Percentiles rank a stretch among this genome's conserved stretches.
Conservation (phyloP, 176 grass and related monocot genomes). For the Oryza rufipogon region DNA sequence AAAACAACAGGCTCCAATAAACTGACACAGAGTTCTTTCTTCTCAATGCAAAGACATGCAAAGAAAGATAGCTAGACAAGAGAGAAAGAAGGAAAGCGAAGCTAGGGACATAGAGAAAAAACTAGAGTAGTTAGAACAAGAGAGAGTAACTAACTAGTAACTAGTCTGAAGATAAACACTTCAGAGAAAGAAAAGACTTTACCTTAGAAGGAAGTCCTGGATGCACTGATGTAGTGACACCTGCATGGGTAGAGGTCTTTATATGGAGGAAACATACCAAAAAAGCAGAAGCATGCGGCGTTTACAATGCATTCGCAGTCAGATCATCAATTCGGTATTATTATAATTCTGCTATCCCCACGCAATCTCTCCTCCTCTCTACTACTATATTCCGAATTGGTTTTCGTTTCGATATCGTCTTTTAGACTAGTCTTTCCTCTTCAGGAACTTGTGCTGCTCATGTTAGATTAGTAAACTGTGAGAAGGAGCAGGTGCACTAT, state of each 20-base stretch:
- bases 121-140: neutral
- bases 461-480: conserved; percentile 1
- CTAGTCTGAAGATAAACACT: conserved; percentile 21
- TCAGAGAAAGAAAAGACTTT: conserved; percentile 41
- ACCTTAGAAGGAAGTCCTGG: conserved; percentile 58
- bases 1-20: conserved; percentile 13
- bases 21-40: neutral
- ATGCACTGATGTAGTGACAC: conserved; percentile 49
- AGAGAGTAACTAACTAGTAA: neutral
- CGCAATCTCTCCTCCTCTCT: conserved; percentile 27
- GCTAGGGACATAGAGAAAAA: neutral
- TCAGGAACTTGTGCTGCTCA: conserved; percentile 17
- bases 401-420: neutral
- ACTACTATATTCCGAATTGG: conserved; percentile 13
- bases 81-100: neutral
- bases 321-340: conserved; percentile 24
- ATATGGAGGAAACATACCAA: conserved; percentile 34
- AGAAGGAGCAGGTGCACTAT: conserved; percentile 16
- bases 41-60: no score
- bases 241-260: conserved; percentile 49
- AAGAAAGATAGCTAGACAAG: neutral
- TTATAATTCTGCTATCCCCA: conserved; percentile 33
- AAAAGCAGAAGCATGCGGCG: conserved; percentile 39
- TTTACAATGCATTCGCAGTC: conserved; percentile 41
- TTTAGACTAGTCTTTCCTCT: neutral